These are phyloP conservation scores for Penicillium sp. DNA, from an alignment of 2,329 filamentous ascomycete genomes.

Conservation along the genomic window DNA sequence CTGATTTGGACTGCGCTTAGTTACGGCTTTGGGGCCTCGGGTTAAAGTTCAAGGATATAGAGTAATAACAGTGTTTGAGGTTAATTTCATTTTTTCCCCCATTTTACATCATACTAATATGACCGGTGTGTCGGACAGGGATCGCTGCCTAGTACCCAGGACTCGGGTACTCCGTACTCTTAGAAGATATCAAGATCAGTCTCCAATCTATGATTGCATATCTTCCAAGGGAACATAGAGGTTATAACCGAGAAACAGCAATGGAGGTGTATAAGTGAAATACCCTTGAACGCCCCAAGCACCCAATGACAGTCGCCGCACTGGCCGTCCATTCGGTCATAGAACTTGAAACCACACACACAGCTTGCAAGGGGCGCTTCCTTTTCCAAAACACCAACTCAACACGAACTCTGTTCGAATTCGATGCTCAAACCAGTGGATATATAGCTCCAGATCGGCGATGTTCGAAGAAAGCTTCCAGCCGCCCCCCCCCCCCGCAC, in stretches of 20 bases:
- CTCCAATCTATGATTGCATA: neutral
- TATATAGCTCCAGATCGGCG: neutral
- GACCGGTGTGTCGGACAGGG: neutral
- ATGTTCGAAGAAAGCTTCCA: neutral
- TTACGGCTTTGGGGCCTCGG: neutral
- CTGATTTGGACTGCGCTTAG: neutral
- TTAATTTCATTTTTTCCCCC: neutral
- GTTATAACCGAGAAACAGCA: neutral
- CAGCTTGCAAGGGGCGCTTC: conserved; percentile 18
- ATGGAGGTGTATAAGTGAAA: neutral
- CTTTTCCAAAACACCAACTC: neutral
- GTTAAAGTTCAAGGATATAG: neutral
- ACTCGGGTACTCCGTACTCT: neutral
- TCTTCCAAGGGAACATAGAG: neutral
- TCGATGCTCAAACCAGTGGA: conserved; percentile 7
- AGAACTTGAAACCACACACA: neutral
- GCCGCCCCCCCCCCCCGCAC: neutral
- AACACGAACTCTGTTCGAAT: conserved; percentile 9
- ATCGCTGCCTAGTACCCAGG: neutral
- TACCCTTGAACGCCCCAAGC: conserved; percentile 2
- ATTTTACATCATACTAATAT: neutral
- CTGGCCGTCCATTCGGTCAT: neutral
- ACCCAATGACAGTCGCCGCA: conserved; percentile 6
- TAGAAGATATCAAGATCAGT: neutral
- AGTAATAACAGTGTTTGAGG: neutral